Conservation (phyloP, 371 early-diverging fungal species). For the Mortierella polycephala region DNA sequence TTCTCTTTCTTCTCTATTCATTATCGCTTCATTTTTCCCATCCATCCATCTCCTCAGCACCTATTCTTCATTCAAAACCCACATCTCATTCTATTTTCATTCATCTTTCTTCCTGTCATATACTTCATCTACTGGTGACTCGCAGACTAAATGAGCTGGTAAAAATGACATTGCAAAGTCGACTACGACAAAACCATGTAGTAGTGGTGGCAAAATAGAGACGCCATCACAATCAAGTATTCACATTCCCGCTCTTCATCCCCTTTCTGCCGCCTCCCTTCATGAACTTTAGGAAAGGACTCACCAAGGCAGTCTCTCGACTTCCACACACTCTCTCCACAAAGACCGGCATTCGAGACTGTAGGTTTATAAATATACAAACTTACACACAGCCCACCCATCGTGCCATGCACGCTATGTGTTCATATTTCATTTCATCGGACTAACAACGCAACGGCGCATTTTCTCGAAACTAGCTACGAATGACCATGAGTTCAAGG, state of each 20-base stretch:
- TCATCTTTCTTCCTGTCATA: neutral
- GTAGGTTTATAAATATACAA: conserved; percentile 14
- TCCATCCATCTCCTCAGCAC: neutral
- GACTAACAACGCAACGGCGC: neutral
- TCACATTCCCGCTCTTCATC: conserved; percentile 1
- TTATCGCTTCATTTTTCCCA: neutral
- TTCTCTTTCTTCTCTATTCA: neutral
- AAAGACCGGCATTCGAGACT: conserved; percentile 49
- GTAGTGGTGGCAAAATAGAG: neutral
- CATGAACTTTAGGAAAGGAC: conserved; percentile 37
- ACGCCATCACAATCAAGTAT: neutral
- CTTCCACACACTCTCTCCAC: conserved; percentile 50
- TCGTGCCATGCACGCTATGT: neutral
- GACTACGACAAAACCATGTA: neutral
- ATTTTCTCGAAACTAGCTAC: conserved; percentile 60
- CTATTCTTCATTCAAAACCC: neutral
- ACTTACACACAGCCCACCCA: conserved; percentile 23
- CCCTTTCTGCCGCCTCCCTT: neutral
- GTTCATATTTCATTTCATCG: no score
- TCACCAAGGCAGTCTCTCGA: conserved; percentile 54
- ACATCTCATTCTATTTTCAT: neutral
- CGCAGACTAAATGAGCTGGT: conserved; percentile 17
- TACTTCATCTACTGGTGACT: neutral
- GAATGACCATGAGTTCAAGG: conserved; percentile 75
- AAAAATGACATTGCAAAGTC: neutral